phyloP scores from a whole-genome alignment of 2,329 filamentous ascomycete species.

The Ophiostoma montium region DNA sequence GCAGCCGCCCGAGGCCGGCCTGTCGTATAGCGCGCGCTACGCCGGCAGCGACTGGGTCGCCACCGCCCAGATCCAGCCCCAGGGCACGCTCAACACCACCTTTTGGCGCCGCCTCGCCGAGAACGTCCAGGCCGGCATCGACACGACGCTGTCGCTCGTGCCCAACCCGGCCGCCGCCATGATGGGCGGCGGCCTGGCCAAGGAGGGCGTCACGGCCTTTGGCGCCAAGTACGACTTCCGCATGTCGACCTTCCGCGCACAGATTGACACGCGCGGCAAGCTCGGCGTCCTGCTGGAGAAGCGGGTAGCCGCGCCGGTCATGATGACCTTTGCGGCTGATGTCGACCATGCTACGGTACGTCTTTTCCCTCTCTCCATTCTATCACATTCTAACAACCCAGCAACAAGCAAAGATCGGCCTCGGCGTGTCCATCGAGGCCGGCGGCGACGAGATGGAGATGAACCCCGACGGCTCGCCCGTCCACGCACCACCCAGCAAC shows the following conservation, averaged over 20 bases:
- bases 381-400: constrained; percentile 27
- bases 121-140: constrained; percentile 90
- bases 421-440: constrained; percentile 84
- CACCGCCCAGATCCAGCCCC: constrained; percentile 75
- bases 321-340: constrained; percentile 89
- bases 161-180: constrained; percentile 38
- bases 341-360: constrained; percentile 91
- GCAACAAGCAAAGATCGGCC: constrained; percentile 90
- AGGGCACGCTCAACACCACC: constrained; percentile 75
- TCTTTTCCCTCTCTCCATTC: constrained; percentile 12
- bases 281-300: constrained; percentile 89
- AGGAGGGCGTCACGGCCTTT: constrained; percentile 81
- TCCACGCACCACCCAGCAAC: constrained; percentile 39
- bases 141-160: constrained; percentile 77
- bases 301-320: constrained; percentile 82
- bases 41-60: constrained; percentile 87
- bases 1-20: constrained; percentile 75
- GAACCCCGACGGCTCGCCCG: constrained; percentile 53
- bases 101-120: constrained; percentile 92
- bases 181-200: constrained; percentile 64
- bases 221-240: constrained; percentile 98
- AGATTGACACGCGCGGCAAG: constrained; percentile 91
- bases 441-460: constrained; percentile 76
- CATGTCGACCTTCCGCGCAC: constrained; percentile 86
- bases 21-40: constrained; percentile 87